phyloP scores from a whole-genome alignment of 2,329 filamentous ascomycete species.

The Fusarium abutilonis region DNA sequence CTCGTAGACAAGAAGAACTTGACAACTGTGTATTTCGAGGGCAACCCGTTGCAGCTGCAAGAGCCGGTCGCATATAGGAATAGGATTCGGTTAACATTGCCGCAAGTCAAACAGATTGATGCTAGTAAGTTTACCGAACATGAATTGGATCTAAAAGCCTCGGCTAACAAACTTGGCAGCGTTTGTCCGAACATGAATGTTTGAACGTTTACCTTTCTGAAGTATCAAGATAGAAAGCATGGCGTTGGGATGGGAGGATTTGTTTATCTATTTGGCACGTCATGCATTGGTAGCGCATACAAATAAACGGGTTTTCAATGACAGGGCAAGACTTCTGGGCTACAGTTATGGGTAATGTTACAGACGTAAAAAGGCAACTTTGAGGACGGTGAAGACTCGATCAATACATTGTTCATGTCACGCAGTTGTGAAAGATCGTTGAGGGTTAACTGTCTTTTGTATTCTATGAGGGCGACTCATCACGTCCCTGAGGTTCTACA shows the following conservation, averaged over 20 bases:
- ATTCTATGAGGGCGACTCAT: slow-evolving; percentile 38
- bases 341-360: slow-evolving; percentile 9
- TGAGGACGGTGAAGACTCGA: background rate
- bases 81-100: slow-evolving; percentile 88
- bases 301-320: slow-evolving; percentile 10
- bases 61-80: slow-evolving; percentile 90
- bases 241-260: slow-evolving; percentile 37
- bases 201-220: slow-evolving; percentile 1
- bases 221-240: slow-evolving; percentile 36
- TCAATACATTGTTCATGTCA: background rate
- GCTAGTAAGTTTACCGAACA: slow-evolving; percentile 75
- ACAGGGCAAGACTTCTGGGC: slow-evolving; percentile 12
- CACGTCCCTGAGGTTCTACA: slow-evolving; percentile 37
- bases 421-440: background rate
- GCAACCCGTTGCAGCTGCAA: slow-evolving; percentile 84
- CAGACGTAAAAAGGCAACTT: background rate
- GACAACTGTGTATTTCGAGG: slow-evolving; percentile 95
- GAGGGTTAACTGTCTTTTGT: slow-evolving; percentile 41
- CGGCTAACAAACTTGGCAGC: slow-evolving; percentile 38
- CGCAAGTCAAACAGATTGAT: slow-evolving; percentile 92
- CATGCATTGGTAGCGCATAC: slow-evolving; percentile 17
- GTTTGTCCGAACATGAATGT: slow-evolving; percentile 46
- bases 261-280: slow-evolving; percentile 25
- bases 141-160: background rate
- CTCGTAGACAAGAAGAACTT: slow-evolving; percentile 81